Conservation (phyloP, 176 grass and related monocot genomes). For the Musa beccarii region DNA sequence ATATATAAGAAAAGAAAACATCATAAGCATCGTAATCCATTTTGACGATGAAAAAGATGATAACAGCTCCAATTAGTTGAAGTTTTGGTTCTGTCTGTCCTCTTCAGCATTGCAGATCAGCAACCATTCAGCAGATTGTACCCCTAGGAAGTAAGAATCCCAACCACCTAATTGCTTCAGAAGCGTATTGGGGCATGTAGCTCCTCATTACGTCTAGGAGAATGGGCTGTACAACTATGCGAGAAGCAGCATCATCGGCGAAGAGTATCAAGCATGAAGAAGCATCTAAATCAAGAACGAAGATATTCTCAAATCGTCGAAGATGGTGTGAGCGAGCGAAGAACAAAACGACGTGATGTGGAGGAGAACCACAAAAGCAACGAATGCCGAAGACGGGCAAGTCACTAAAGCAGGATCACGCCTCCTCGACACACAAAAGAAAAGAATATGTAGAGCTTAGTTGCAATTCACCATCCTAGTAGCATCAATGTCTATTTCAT, state of each 20-base stretch:
- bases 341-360: slow-evolving; percentile 75
- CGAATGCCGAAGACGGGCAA: slow-evolving; percentile 48
- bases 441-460: slow-evolving; percentile 74
- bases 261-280: slow-evolving; percentile 21
- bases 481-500: slow-evolving; percentile 16
- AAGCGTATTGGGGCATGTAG: background rate
- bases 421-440: slow-evolving; percentile 79
- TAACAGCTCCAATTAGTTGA: no score
- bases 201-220: background rate
- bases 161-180: slow-evolving; percentile 1
- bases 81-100: background rate
- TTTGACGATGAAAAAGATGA: no score
- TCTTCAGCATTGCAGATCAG: background rate
- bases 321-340: slow-evolving; percentile 31
- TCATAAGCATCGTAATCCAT: no score
- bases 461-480: slow-evolving; percentile 33
- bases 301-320: slow-evolving; percentile 15
- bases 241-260: slow-evolving; percentile 12
- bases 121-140: slow-evolving; percentile 1
- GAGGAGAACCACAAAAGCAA: slow-evolving; percentile 39
- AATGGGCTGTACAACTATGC: background rate
- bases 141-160: background rate
- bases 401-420: slow-evolving; percentile 60
- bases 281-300: background rate
- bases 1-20: no score